Percentiles rank a stretch among this genome's conserved stretches.
phyloP scores from a whole-genome alignment of 345 rosid genomes.

The Eutrema heterophyllum region DNA sequence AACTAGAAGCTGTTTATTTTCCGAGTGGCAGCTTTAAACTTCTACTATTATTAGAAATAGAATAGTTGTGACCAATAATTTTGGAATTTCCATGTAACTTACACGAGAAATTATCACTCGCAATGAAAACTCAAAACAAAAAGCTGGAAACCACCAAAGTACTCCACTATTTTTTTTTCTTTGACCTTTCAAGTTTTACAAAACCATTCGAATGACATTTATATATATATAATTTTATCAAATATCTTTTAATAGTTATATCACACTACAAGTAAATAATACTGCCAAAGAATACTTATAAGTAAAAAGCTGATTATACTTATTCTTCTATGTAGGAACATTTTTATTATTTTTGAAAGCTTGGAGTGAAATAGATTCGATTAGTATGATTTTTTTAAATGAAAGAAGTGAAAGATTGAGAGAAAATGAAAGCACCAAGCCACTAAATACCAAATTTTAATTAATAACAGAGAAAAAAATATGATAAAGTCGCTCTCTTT shows the following conservation, averaged over 20 bases:
- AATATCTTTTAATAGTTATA: background rate
- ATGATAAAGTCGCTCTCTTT: slow-evolving; percentile 14
- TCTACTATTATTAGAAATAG: background rate
- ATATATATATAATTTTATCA: too few relatives aligned
- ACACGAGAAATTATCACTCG: slow-evolving; percentile 1
- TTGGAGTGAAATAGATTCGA: background rate
- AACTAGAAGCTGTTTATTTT: background rate
- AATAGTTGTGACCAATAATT: slow-evolving; percentile 13
- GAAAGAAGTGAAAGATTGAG: background rate
- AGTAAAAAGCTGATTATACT: background rate
- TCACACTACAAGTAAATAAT: background rate
- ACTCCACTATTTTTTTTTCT: background rate
- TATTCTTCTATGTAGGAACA: too few relatives aligned
- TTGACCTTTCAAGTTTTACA: background rate
- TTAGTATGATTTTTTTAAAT: background rate
- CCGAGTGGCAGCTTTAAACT: slow-evolving; percentile 15
- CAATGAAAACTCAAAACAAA: slow-evolving; percentile 3
- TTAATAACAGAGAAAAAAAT: slow-evolving; percentile 11
- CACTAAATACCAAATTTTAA: slow-evolving; percentile 26
- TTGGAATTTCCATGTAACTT: background rate
- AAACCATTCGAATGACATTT: background rate
- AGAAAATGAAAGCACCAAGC: slow-evolving; percentile 27
- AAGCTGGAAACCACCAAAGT: slow-evolving; percentile 23
- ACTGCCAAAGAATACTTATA: background rate
- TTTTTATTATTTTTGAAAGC: background rate